Percentiles rank a stretch among this genome's conserved stretches.
These are phyloP conservation scores for Orbilia ellipsospora DNA, from an alignment of 2,329 filamentous ascomycete species.

Conservation along the genomic window DNA sequence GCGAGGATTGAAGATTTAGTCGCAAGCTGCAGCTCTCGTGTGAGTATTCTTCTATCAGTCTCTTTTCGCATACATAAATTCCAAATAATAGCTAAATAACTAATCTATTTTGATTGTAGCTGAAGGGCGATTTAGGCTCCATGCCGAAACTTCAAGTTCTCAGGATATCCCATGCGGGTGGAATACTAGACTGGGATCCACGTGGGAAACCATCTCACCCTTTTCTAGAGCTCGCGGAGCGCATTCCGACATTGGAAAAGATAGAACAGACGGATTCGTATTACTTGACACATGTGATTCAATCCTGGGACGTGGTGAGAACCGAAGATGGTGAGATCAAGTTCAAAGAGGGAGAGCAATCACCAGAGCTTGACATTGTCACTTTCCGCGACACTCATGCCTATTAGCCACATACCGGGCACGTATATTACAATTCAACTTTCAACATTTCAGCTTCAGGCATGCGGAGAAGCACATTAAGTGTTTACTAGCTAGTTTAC, in stretches of 20 bases:
- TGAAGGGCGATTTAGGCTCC: neutral
- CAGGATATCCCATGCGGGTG: constrained; percentile 19
- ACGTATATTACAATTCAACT: too few relatives aligned
- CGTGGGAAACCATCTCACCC: constrained; percentile 10
- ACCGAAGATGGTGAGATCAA: neutral
- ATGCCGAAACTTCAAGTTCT: constrained; percentile 17
- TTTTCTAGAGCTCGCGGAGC: constrained; percentile 13
- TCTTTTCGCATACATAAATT: too few relatives aligned
- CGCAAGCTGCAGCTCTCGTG: neutral
- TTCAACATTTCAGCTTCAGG: too few relatives aligned
- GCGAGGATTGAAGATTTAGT: constrained; percentile 11
- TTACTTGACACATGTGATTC: constrained; percentile 26
- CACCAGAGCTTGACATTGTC: neutral
- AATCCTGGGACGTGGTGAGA: neutral
- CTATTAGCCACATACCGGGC: too few relatives aligned
- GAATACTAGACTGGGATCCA: constrained; percentile 15
- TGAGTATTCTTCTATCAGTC: constrained; percentile 9
- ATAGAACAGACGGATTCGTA: constrained; percentile 43
- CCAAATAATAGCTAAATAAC: neutral
- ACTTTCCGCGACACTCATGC: neutral
- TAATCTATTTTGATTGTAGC: constrained; percentile 7
- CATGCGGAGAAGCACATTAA: neutral
- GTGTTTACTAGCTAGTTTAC: too few relatives aligned
- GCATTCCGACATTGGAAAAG: constrained; percentile 9
- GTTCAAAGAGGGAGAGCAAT: constrained; percentile 6